Conservation (phyloP, 257 asterid genomes). For the Solanum neorickii region DNA sequence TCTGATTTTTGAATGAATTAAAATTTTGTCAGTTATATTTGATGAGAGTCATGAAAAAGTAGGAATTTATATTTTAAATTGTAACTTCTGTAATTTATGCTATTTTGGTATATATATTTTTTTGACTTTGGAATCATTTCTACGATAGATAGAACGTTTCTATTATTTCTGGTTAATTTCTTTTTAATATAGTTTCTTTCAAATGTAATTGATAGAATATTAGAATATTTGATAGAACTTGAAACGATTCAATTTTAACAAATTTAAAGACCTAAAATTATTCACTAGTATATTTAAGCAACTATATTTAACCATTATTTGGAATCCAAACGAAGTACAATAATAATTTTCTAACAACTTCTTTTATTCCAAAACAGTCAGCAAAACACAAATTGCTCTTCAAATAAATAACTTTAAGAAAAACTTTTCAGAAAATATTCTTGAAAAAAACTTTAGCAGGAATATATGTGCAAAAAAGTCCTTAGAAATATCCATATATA, state of each 20-base stretch:
- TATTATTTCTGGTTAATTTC: not conserved
- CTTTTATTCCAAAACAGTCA: not conserved
- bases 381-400: not conserved
- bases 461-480: not conserved
- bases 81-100: not conserved
- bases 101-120: not conserved
- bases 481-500: not conserved
- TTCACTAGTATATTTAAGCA: not conserved
- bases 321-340: not conserved
- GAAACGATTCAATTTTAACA: not conserved
- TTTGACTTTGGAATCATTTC: not conserved
- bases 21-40: not conserved
- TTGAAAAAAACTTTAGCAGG: not conserved
- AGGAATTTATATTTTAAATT: not conserved
- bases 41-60: not conserved
- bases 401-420: not conserved
- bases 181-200: not conserved
- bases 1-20: not conserved
- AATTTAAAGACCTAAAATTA: not conserved
- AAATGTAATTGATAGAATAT: not conserved
- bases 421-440: not conserved
- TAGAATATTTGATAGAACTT: not conserved
- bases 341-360: not conserved
- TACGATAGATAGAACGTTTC: not conserved
- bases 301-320: not conserved